Evolutionary conservation across 352 stramenopile species (phyloP), one percentile per base, ranked within the genome.

Genomic region (Globisporangium recalcitrans): DNA sequence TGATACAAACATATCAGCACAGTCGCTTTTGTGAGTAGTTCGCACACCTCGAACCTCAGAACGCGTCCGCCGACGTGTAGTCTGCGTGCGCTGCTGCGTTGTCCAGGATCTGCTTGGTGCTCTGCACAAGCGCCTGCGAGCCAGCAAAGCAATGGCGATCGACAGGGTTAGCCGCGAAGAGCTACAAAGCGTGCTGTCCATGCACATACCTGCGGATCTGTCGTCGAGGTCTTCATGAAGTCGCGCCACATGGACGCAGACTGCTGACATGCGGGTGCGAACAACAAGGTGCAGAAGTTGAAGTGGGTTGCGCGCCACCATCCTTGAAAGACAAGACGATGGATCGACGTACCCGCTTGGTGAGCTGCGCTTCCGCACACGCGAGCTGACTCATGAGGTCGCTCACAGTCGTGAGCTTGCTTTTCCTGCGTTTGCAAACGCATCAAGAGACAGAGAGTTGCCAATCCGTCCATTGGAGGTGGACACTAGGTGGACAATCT

Each of bases 361-460:
- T 72, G 26, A 88, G 49, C 49, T 90, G 78, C 13, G 71, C 70
- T 54, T 90, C 71, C 4, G 77, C 81, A 58, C 75, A 87, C 0
- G 79, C 75, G 42, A 90, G 80, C 13, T 84, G 81, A 51, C 71
- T 72, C 62, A 90, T 86, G 24, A 78, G 70, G 4, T 78, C 72
- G 26, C 70, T 68, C 49, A 90, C 29, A 3, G 65, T 54, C 29
- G 62, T 63, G 42, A 71, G 75, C 51, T 78, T 87, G 42, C 79
- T 67, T 14, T 52, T 40, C 3, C 76, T 85, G 38, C 7, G 10
- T 19, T 27, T n/a, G 48, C 31, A 31, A 6, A 31, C 27, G 27
- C 2, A 31, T 31, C 2, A 31, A 31, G 27, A 2, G 27, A 31
- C 27, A 31, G n/a, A n/a, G n/a, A n/a, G n/a, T 31, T 31, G 27